Evolutionary conservation across 257 asterid genomes (phyloP).

Genomic region (Ligustrum vulgare): DNA sequence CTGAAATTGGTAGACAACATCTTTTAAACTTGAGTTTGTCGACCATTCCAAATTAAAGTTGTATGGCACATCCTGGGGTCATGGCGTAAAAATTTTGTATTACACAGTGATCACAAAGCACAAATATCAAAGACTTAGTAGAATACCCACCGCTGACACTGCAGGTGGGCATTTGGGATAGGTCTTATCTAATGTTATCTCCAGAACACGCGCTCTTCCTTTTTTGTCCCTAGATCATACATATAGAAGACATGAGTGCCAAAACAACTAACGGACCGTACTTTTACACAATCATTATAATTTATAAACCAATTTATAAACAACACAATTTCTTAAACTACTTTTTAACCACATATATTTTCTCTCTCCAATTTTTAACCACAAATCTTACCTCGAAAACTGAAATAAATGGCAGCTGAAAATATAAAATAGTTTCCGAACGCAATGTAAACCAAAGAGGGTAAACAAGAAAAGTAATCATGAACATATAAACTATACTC

Average conservation of each 20-base stretch:
- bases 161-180: constrained; percentile 72
- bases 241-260: constrained; percentile 13
- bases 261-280: constrained; percentile 10
- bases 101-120: background rate
- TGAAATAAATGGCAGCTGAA: too few relatives aligned
- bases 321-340: too few relatives aligned
- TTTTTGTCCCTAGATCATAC: constrained; percentile 53
- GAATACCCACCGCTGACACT: constrained; percentile 55
- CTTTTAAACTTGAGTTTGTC: constrained; percentile 49
- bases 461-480: constrained; percentile 1
- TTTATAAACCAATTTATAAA: too few relatives aligned
- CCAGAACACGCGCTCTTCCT: constrained; percentile 63
- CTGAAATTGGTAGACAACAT: constrained; percentile 61
- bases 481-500: background rate
- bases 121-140: constrained; percentile 15
- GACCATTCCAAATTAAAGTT: constrained; percentile 61
- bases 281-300: too few relatives aligned
- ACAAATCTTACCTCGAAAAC: too few relatives aligned
- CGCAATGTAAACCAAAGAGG: background rate
- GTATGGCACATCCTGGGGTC: constrained; percentile 61
- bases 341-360: too few relatives aligned
- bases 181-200: constrained; percentile 50
- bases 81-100: constrained; percentile 14
- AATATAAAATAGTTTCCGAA: too few relatives aligned
- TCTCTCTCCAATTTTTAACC: too few relatives aligned